Conservation (phyloP, 1,284 basidiomycete genomes). For the Somion occarium region DNA sequence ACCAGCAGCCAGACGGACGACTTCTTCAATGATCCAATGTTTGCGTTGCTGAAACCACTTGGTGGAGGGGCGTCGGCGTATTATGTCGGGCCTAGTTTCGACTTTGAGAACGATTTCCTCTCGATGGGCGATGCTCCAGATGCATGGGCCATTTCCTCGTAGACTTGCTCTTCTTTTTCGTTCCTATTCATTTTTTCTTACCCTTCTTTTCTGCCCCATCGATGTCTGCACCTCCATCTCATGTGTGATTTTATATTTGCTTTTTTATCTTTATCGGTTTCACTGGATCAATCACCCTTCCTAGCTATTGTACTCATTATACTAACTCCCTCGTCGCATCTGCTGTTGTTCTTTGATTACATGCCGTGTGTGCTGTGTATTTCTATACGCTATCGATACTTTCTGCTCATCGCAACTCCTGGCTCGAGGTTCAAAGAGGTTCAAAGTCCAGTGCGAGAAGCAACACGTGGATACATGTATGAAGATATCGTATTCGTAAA, state of each 20-base stretch:
- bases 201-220: not conserved
- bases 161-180: not conserved
- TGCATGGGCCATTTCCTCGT: conserved; percentile 4
- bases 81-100: not conserved
- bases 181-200: not conserved
- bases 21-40: conserved; percentile 45
- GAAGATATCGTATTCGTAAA: no score
- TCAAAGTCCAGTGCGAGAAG: no score
- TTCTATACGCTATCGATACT: conserved; percentile 2
- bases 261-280: conserved; percentile 6
- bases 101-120: not conserved
- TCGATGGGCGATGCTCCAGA: not conserved
- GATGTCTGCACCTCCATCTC: not conserved
- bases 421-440: no score
- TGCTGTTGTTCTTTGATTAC: conserved; percentile 3
- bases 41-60: conserved; percentile 63
- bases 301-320: not conserved
- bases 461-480: no score
- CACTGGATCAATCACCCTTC: not conserved
- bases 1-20: conserved; percentile 17
- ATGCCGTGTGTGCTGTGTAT: not conserved
- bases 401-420: conserved; percentile 6
- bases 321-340: conserved; percentile 5
- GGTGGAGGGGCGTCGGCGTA: conserved; percentile 69
- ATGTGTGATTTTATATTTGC: not conserved